Conservation (phyloP, 1,284 basidiomycete species). For the Cutaneotrichosporon cyanovorans region DNA sequence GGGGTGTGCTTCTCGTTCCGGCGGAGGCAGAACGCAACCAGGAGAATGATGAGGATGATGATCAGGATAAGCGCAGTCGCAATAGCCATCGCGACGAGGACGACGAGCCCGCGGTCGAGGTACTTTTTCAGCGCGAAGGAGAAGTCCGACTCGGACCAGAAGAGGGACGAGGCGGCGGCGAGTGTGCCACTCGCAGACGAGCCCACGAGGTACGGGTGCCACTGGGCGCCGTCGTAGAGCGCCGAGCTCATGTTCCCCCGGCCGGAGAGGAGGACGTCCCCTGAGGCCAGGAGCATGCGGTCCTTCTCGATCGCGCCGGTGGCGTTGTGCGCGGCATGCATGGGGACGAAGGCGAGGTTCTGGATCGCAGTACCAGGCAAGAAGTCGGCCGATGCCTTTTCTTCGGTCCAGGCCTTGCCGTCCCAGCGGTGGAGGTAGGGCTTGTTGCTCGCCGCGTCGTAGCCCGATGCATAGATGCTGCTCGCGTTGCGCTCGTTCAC, state of each 20-base stretch:
- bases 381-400: constrained; percentile 55
- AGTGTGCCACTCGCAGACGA: constrained; percentile 59
- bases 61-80: constrained; percentile 91
- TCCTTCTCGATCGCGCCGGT: constrained; percentile 65
- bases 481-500: constrained; percentile 72
- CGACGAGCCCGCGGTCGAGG: constrained; percentile 85
- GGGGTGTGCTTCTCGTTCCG: constrained; percentile 51
- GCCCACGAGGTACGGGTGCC: constrained; percentile 77
- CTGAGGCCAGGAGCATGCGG: constrained; percentile 85
- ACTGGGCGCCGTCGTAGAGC: constrained; percentile 74
- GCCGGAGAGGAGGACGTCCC: constrained; percentile 58
- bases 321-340: constrained; percentile 50
- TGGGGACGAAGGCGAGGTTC: constrained; percentile 82
- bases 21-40: constrained; percentile 54
- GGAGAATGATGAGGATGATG: constrained; percentile 79
- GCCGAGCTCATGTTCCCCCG: constrained; percentile 76
- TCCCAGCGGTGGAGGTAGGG: constrained; percentile 78
- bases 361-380: constrained; percentile 51
- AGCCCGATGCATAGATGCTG: constrained; percentile 85
- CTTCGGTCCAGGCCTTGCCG: constrained; percentile 61
- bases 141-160: constrained; percentile 69
- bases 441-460: constrained; percentile 55
- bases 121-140: constrained; percentile 65
- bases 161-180: constrained; percentile 69
- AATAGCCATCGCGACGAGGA: constrained; percentile 94